Base-by-base conservation (phyloP, 805 yeast genomes). In the Saccharomycopsis javanensis region DNA sequence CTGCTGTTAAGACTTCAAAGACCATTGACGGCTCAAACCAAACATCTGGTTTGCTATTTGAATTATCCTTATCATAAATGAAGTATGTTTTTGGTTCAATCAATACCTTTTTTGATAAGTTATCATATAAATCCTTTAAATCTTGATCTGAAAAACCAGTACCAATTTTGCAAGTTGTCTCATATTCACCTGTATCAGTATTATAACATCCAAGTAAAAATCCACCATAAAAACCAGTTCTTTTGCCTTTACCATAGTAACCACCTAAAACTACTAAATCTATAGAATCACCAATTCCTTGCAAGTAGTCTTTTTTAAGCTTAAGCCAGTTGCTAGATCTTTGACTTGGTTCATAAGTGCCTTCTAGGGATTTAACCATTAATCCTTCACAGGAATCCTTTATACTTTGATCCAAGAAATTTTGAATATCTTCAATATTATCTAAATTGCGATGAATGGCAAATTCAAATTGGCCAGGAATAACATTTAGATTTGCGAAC, bases 151-250 rank as follows among this genome's bases (percentile, higher is more conserved):
- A 81, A 67, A 94, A 94, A 0, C 99, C 99, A 0, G 99, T 94
- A 52, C 99, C 99, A 56, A 95, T 91, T 69, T 94, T 94, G 73
- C 99, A 94, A 46, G 96, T 85, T 0, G 97, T 87, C 69, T 94
- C 98, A 68, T 80, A 89, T 65, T 91, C 97, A 23, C 95, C 98
- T 0, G 89, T 80, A 58, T 92, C 97, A 57, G 82, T 83, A 66
- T 94, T 94, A 67, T 89, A 92, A 31, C 95, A 85, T 0, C 96
- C 98, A 54, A 94, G 74, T 42, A 94, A 70, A 66, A 91, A 94
- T 2, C 98, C 99, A 55, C 99, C 99, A 68, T 92, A 94, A 60
- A 86, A 79, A 10, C 96, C 96, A 0, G 98, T 91, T 67, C 99
- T 80, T 70, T 92, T 94, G 50, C 99, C 99, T 58, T 83, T 82